These are phyloP conservation scores for Monilinia polystroma DNA, from an alignment of 2,329 filamentous ascomycete genomes.

Conservation along the genomic window DNA sequence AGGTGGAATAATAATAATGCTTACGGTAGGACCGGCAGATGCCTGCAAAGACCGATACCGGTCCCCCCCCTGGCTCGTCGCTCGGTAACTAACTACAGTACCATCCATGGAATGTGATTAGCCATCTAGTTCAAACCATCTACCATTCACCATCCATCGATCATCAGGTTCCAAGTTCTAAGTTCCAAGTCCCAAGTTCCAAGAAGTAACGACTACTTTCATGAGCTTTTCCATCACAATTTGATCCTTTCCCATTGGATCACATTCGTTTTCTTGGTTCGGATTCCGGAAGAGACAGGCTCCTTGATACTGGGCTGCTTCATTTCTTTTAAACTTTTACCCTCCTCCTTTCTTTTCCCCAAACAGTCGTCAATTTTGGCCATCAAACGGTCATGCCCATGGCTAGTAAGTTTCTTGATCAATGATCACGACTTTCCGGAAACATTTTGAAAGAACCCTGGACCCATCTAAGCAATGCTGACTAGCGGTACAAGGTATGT, in stretches of 20 bases:
- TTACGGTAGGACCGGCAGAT: too few relatives aligned
- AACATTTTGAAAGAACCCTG: constrained; percentile 6
- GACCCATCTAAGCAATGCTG: neutral
- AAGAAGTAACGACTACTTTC: neutral
- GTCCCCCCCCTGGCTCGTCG: neutral
- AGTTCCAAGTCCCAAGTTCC: neutral
- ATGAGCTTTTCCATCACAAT: neutral
- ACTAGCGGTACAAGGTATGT: neutral
- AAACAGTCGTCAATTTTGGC: neutral
- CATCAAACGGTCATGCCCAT: neutral
- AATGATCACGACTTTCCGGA: neutral
- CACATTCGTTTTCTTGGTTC: neutral
- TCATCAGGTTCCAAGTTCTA: too few relatives aligned
- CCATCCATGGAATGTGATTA: too few relatives aligned
- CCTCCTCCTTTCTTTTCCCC: neutral
- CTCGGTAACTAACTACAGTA: too few relatives aligned
- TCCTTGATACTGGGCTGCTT: neutral
- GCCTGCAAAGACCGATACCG: constrained; percentile 2
- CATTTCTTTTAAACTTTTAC: constrained; percentile 5
- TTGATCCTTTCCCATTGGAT: neutral
- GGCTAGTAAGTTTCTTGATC: neutral
- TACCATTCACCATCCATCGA: too few relatives aligned
- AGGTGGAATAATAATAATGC: too few relatives aligned
- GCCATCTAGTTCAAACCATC: too few relatives aligned
- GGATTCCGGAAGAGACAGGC: neutral